Evolutionary conservation across 2,329 filamentous ascomycete species (phyloP), one percentile per base, ranked within the genome.

Genomic region (Fonsecaea pedrosoi): DNA sequence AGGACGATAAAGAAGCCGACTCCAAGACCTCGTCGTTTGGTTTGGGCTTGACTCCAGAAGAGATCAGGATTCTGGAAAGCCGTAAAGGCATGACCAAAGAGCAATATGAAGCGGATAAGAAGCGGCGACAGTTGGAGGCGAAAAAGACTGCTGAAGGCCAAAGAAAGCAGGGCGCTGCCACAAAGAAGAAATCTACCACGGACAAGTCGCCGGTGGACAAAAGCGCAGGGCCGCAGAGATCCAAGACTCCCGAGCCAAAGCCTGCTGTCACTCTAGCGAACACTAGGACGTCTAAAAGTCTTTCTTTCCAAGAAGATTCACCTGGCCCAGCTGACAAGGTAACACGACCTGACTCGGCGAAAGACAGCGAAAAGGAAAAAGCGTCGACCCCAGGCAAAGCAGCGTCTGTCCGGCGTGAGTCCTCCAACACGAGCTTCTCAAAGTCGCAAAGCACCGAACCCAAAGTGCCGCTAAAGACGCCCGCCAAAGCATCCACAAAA

Each of bases 51-150:
- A 72, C 70, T 10, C 60, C 67, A 30, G 67, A 70, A 62, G 69
- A 72, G 55, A 64, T 68, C 38, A 67, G 54, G 55, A 64, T 60
- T 35, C 53, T 70, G 62, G 62, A 70, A 63, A 68, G 64, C 42
- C 64, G 69, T 21, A 58, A 63, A 58, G 60, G 50, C 25, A 61
- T 69, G 66, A 72, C 70, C 25, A 61, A 69, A 37, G 64, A 70
- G 55, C 58, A 72, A 55, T 66, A 65, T 30, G 64, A 62, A 63
- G 64, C 62, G 5, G 60, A 67, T 12, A 71, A 71, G 54, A 66
- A 62, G 53, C 64, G 62, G 15, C 58, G 64, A 56, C 63, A 61
- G 34, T 35, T 42, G n/a, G 68, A 67, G 38, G 54, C 65, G 25
- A 64, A 66, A 18, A 65, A 68, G 40, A 60, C 62, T 13, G 61